These are phyloP conservation scores for Pythium phragmitis DNA, from an alignment of 352 stramenopile genomes.

Conservation along the genomic window DNA sequence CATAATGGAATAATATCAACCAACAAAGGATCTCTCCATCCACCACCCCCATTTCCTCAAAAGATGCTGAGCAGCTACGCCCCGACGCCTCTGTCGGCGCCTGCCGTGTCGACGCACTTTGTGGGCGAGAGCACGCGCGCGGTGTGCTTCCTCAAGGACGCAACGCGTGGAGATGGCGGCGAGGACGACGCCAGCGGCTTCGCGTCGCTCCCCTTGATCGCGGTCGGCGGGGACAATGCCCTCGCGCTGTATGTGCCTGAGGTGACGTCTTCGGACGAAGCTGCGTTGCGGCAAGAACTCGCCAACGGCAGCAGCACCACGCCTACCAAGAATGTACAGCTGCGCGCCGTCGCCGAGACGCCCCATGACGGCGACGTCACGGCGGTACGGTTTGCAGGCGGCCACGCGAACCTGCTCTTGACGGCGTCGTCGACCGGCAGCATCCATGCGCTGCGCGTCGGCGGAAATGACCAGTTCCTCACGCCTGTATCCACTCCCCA, in stretches of 20 bases:
- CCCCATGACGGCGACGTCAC: constrained; percentile 63
- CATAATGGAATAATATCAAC: constrained; percentile 2
- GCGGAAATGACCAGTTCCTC: constrained; percentile 17
- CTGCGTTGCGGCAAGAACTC: constrained; percentile 40
- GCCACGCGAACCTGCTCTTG: constrained; percentile 50
- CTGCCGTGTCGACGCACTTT: constrained; percentile 54
- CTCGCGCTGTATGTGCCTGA: constrained; percentile 54
- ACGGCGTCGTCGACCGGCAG: constrained; percentile 57
- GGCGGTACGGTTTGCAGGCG: constrained; percentile 54
- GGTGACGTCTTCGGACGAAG: constrained; percentile 42
- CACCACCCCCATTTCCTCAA: constrained; percentile 4
- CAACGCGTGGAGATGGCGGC: constrained; percentile 27
- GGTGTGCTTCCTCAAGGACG: constrained; percentile 63
- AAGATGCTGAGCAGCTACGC: constrained; percentile 34
- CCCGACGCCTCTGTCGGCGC: not conserved
- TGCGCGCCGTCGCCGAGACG: constrained; percentile 43
- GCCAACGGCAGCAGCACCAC: not conserved
- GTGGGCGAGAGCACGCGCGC: constrained; percentile 60
- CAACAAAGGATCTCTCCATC: constrained; percentile 13
- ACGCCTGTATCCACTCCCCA: constrained; percentile 40
- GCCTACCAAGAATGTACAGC: constrained; percentile 30
- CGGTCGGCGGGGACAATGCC: constrained; percentile 52
- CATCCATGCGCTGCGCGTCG: constrained; percentile 45
- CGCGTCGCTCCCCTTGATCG: constrained; percentile 55
- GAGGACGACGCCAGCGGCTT: not conserved